A percentile compares a stretch with the other conserved stretches of the same genome.
phyloP scores from a whole-genome alignment of 2,329 filamentous ascomycete species.

The Talaromyces pinophilus region DNA sequence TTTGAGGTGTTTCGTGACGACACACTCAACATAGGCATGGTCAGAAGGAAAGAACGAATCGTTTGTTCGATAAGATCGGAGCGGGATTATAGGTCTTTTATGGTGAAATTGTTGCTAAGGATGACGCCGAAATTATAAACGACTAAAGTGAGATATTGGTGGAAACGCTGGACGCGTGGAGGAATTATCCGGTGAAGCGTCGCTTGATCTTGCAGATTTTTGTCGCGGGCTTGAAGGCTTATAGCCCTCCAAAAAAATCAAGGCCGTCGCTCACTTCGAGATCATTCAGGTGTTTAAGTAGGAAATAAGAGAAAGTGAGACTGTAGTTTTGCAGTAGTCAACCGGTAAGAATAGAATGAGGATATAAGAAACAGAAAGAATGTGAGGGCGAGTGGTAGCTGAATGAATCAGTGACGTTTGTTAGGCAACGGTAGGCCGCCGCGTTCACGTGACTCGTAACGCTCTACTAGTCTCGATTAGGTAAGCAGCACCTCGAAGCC shows the following conservation, averaged over 20 bases:
- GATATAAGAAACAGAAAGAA: neutral
- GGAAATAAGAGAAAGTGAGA: neutral
- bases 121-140: neutral
- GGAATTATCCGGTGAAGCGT: neutral
- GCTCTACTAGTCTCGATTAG: neutral
- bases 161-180: neutral
- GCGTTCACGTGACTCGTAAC: conserved; percentile 1
- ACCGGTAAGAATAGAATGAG: neutral
- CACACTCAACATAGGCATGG: conserved; percentile 24
- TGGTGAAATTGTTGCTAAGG: neutral
- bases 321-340: neutral
- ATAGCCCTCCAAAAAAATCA: neutral
- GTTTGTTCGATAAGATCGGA: neutral
- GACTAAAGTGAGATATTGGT: neutral
- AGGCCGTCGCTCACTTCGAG: neutral
- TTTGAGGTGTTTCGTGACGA: conserved; percentile 26
- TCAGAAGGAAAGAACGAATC: conserved; percentile 3
- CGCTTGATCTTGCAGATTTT: conserved; percentile 4
- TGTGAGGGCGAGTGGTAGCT: neutral
- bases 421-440: conserved; percentile 15
- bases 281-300: neutral
- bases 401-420: conserved; percentile 20
- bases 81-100: neutral
- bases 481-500: neutral
- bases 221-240: conserved; percentile 5